These are phyloP conservation scores for Nakazawaea wyomingensis DNA, from an alignment of 805 yeast genomes.

Conservation along the genomic window DNA sequence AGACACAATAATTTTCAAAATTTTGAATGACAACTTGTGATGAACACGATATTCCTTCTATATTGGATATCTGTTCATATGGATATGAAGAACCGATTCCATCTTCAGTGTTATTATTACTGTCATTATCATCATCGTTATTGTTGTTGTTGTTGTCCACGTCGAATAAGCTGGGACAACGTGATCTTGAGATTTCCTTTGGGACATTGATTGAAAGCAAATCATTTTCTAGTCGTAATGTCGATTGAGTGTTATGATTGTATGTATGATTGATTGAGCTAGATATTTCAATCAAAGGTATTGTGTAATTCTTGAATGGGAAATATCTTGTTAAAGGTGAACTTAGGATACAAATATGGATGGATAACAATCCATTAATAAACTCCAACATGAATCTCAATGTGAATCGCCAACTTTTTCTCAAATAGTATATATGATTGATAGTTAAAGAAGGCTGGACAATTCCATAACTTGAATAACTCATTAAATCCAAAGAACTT, in stretches of 20 bases:
- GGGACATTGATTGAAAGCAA: constrained; percentile 2
- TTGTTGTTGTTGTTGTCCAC: neutral
- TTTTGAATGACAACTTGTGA: constrained; percentile 32
- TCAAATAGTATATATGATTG: constrained; percentile 7
- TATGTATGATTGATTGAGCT: neutral
- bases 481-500: constrained; percentile 2
- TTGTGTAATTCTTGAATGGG: constrained; percentile 9
- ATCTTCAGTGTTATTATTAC: neutral
- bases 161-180: constrained; percentile 5
- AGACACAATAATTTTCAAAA: constrained; percentile 32
- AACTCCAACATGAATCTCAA: constrained; percentile 8
- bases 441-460: constrained; percentile 3
- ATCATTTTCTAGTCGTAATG: neutral
- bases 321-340: constrained; percentile 3
- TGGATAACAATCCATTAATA: constrained; percentile 5
- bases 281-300: constrained; percentile 6
- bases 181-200: constrained; percentile 2
- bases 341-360: constrained; percentile 9
- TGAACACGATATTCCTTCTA: constrained; percentile 30
- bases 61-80: constrained; percentile 23
- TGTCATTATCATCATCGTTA: no score
- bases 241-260: neutral
- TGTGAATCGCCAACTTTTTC: constrained; percentile 10
- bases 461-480: neutral
- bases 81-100: constrained; percentile 27